These are phyloP conservation scores for Sclerotinia spermophila DNA, from an alignment of 2,329 filamentous ascomycete genomes.

Conservation along the genomic window DNA sequence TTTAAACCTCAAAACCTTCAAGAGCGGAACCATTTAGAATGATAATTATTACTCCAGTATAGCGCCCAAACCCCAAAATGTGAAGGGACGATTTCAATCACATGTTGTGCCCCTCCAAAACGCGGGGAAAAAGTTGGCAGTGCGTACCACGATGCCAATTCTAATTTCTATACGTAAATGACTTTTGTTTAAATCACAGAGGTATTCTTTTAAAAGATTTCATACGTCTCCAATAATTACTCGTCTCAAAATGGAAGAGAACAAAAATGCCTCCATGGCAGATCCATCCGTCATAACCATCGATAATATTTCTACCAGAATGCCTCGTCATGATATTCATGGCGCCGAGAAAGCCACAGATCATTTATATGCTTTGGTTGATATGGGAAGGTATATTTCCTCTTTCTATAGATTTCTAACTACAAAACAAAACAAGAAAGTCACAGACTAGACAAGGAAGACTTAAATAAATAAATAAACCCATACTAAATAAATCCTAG, in stretches of 20 bases:
- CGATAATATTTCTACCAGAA: conserved; percentile 32
- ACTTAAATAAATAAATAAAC: neutral
- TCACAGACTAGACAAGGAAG: no score
- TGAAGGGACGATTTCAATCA: neutral
- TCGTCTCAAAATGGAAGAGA: neutral
- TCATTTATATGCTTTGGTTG: conserved; percentile 36
- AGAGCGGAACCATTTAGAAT: neutral
- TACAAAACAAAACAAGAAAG: neutral
- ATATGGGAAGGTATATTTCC: conserved; percentile 39
- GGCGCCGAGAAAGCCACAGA: conserved; percentile 15
- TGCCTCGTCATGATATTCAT: conserved; percentile 29
- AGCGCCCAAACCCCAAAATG: neutral
- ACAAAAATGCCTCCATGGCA: neutral
- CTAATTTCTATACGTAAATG: neutral
- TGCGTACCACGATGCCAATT: neutral
- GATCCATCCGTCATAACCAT: conserved; percentile 30
- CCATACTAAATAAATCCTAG: conserved; percentile 42
- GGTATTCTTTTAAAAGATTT: neutral
- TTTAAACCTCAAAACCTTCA: neutral
- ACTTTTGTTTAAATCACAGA: neutral
- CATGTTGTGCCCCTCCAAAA: conserved; percentile 6
- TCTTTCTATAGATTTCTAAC: neutral
- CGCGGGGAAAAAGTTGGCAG: conserved; percentile 16
- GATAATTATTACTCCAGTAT: neutral
- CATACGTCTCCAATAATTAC: neutral